A percentile compares a stretch with the other conserved stretches of the same genome.
phyloP scores from a whole-genome alignment of 345 rosid species.

The Eucalyptus regnans region DNA sequence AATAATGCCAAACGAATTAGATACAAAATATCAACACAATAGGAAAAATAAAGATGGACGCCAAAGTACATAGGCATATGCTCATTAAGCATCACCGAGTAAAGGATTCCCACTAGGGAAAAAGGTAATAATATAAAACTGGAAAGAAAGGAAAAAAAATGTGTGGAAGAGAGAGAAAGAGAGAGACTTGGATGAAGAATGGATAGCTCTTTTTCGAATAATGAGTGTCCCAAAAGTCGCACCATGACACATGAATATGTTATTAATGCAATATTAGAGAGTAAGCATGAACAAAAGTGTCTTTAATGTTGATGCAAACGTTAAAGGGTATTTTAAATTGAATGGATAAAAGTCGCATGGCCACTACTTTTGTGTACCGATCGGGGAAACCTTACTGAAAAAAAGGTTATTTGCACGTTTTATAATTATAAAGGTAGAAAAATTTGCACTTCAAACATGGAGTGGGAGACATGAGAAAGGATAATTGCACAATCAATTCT shows the following conservation, averaged over 20 bases:
- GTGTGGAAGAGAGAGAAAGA: neutral
- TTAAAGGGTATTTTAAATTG: neutral
- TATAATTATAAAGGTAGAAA: neutral
- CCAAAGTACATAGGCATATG: neutral
- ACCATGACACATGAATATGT: neutral
- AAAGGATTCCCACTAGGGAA: neutral
- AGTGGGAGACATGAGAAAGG: accelerated
- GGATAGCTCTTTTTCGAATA: neutral
- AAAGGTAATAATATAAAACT: neutral
- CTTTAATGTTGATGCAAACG: neutral
- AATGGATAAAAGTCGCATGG: neutral
- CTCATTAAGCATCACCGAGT: neutral
- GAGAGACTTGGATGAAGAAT: neutral
- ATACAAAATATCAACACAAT: neutral
- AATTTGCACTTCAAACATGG: neutral
- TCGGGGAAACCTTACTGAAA: neutral
- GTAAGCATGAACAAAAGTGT: neutral
- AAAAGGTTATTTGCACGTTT: neutral
- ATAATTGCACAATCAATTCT: neutral
- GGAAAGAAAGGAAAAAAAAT: neutral
- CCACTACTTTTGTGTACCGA: neutral
- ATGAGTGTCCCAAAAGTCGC: neutral
- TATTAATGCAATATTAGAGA: neutral
- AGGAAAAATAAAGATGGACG: neutral
- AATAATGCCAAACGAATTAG: neutral